Base-by-base conservation (phyloP, 108 stramenopile species). In the Cyclotella cryptica region DNA sequence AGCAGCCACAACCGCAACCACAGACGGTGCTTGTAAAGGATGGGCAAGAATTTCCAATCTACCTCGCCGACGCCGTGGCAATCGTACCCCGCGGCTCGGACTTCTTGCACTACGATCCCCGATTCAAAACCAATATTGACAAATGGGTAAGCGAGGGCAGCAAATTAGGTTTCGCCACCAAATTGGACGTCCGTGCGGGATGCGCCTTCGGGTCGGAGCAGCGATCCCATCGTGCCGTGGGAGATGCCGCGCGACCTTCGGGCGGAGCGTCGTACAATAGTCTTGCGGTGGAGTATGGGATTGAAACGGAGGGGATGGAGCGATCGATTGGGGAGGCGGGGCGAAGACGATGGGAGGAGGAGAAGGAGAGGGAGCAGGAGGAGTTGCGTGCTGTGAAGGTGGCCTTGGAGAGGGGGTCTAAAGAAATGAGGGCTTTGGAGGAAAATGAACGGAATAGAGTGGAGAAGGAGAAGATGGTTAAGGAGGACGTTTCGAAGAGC, bases 141-240 rank as follows among this genome's bases (percentile, higher is more conserved):
- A 66, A 80, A 46, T 80, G 79, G 79, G 49, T 80, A 26, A 43
- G 61, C 11, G 79, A 80, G 51, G 79, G 72, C 29, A 53, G 49
- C 26, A 80, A 80, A 58, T 60, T 80, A 47, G 79, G 79, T 2
- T 80, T 68, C 69, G 65, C 79, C 2, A 46, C 72, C 58, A 80
- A 80, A 61, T 44, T 80, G 21, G 79, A 80, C 58, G 71, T 72
- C n/a, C 39, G 64, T 24, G 66, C 72, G 41, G 79, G 79, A 11
- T 55, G 71, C 49, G 71, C 69, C 35, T 35, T 35, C 6, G 35
- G 35, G 6, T 35, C 35, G 6, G 35, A 35, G 4, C 35, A 35
- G 35, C 2, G 35, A 35, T 6, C 35, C 35, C 35, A 35, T 35
- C 30, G 68, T 9, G 29, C 26, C 12, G 52, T 69, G 10, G 68